Base-by-base conservation (phyloP, 139 green algal genomes). In the Nannochloris sp. region DNA sequence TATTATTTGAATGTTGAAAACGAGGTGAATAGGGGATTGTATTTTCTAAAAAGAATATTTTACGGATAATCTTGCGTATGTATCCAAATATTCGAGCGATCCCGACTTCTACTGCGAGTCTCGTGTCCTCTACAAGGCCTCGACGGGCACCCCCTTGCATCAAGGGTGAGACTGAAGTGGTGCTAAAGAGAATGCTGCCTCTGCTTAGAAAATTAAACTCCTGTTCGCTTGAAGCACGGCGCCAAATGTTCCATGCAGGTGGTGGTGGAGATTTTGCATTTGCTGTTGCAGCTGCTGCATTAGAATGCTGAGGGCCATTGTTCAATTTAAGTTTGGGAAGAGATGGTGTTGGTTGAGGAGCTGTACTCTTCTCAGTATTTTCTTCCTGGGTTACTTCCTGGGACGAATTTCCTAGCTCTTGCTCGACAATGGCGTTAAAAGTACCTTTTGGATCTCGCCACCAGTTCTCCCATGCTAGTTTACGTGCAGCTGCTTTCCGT, bases 101-200 rank as follows among this genome's bases (percentile, higher is more conserved):
- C 2, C 19, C 73, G 42, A 88, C 61, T 75, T 93, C 85, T 1
- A 35, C 25, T 1, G 36, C 60, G 35, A 88, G 48, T n/a, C 76
- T 69, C 9, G 72, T 19, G 19, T 92, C 87, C 61, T 92, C 81
- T 10, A 91, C 25, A 25, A 90, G 61, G 12, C 83, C 83, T 0
- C 63, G 61, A 2, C 29, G 30, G 34, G 55, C 35, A 19, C 58
- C 37, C 53, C 44, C 30, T 57, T 46, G 58, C 65, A 51, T 54
- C 15, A 4, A 27, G 37, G 36, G 35, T 14, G 0, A 4, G 4
- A 19, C 37, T 8, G 60, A 31, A 33, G 32, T 5, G 2, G 4
- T 36, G 60, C n/a, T n/a, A n/a, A n/a, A n/a, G n/a, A n/a, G n/a
- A n/a, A n/a, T n/a, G n/a, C n/a, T n/a, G n/a, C n/a, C n/a, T n/a